Conservation (phyloP, 805 yeast species). For the Lachancea fermentati region DNA sequence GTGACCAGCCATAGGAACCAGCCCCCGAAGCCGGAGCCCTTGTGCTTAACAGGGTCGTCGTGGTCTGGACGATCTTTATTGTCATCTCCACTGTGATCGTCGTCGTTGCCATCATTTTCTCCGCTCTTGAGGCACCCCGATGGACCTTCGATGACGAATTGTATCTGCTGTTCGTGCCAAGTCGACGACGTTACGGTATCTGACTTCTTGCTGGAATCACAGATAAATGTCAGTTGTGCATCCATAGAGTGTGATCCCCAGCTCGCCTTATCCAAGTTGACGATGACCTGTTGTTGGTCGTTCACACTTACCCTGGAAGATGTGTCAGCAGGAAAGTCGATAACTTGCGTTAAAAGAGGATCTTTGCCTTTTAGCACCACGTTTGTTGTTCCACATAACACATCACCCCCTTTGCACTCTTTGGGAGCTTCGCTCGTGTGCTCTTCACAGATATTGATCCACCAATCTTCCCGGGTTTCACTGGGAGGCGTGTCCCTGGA, state of each 20-base stretch:
- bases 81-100: conserved; percentile 17
- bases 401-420: conserved; percentile 65
- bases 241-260: conserved; percentile 65
- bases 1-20: conserved; percentile 76
- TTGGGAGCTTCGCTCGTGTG: conserved; percentile 32
- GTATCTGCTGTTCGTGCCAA: conserved; percentile 25
- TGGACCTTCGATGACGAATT: conserved; percentile 36
- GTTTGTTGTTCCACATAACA: conserved; percentile 69
- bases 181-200: conserved; percentile 19
- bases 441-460: conserved; percentile 60
- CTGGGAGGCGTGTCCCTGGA: conserved; percentile 74
- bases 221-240: conserved; percentile 44
- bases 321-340: conserved; percentile 43
- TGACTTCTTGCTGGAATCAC: conserved; percentile 38
- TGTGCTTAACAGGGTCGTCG: conserved; percentile 27
- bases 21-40: conserved; percentile 33
- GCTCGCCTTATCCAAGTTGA: conserved; percentile 44
- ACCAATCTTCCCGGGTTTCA: conserved; percentile 56
- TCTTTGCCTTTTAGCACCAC: conserved; percentile 40
- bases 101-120: conserved; percentile 21
- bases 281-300: conserved; percentile 30
- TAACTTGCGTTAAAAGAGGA: conserved; percentile 51
- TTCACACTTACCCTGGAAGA: conserved; percentile 25
- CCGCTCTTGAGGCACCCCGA: conserved; percentile 38
- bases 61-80: conserved; percentile 22